Percentiles rank a stretch among this genome's conserved stretches.
Conservation (phyloP, 2,329 filamentous ascomycete genomes). For the Neonectria ditissima region DNA sequence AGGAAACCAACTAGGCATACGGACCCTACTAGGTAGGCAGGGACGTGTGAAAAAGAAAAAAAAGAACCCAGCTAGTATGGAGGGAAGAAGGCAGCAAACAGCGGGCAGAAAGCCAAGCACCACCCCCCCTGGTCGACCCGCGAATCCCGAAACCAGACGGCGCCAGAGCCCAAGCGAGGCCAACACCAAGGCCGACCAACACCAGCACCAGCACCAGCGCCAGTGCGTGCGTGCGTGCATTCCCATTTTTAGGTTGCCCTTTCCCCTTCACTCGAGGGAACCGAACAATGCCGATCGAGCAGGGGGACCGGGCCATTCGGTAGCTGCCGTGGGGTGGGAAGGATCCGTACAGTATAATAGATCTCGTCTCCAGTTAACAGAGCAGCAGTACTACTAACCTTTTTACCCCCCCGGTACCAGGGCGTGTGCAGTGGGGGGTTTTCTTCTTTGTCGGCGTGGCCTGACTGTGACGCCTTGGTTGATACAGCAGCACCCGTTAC, state of each 20-base stretch:
- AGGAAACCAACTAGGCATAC: no score
- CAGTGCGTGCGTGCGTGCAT: slow-evolving; percentile 2
- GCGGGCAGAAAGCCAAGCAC: slow-evolving; percentile 3
- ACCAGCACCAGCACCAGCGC: slow-evolving; percentile 21
- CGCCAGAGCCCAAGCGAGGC: slow-evolving; percentile 15
- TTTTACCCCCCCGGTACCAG: neutral
- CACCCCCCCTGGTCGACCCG: slow-evolving; percentile 4
- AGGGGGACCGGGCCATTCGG: slow-evolving; percentile 22
- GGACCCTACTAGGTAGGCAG: no score
- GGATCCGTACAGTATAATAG: slow-evolving; percentile 27
- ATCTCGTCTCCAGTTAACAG: slow-evolving; percentile 12
- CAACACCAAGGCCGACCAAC: slow-evolving; percentile 16
- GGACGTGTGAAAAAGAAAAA: neutral
- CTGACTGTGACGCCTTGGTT: slow-evolving; percentile 4
- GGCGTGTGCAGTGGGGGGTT: slow-evolving; percentile 8
- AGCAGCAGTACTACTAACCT: no score
- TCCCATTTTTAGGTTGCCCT: neutral
- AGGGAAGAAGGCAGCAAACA: neutral
- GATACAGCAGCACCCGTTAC: slow-evolving; percentile 20
- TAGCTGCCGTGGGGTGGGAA: slow-evolving; percentile 5
- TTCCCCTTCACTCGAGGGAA: neutral
- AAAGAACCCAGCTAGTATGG: slow-evolving; percentile 16
- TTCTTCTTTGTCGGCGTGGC: slow-evolving; percentile 3
- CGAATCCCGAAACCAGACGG: slow-evolving; percentile 17
- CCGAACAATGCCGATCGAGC: slow-evolving; percentile 7